Conservation (phyloP, 1,284 basidiomycete genomes). For the Sporisorium scitamineum region DNA sequence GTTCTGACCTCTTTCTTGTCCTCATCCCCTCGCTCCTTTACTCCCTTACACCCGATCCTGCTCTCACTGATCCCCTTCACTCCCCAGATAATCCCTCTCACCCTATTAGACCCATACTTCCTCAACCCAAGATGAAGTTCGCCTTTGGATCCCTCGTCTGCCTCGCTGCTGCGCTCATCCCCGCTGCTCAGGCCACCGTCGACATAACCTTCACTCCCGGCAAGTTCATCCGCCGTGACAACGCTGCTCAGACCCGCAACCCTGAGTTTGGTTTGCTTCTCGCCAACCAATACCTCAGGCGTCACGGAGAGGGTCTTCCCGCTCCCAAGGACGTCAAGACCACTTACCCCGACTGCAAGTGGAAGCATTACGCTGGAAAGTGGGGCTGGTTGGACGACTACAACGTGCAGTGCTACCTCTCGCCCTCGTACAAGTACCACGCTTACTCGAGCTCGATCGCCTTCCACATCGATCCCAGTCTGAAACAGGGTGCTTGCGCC, state of each 20-base stretch:
- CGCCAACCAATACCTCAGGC: slow-evolving; percentile 15
- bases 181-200: slow-evolving; percentile 22
- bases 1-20: not conserved
- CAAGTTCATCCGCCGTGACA: slow-evolving; percentile 31
- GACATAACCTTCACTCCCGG: slow-evolving; percentile 21
- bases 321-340: slow-evolving; percentile 19
- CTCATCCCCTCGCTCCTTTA: not conserved
- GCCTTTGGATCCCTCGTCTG: slow-evolving; percentile 25
- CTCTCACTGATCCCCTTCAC: not conserved
- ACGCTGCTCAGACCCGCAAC: not conserved
- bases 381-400: slow-evolving; percentile 35
- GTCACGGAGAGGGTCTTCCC: slow-evolving; percentile 16
- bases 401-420: slow-evolving; percentile 36
- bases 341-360: slow-evolving; percentile 26
- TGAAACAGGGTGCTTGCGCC: slow-evolving; percentile 19
- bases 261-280: slow-evolving; percentile 23
- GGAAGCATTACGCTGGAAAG: slow-evolving; percentile 8
- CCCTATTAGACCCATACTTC: not conserved
- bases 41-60: not conserved
- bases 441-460: slow-evolving; percentile 25
- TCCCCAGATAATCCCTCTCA: not conserved
- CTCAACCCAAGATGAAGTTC: slow-evolving; percentile 36
- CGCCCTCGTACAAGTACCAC: slow-evolving; percentile 39
- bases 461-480: slow-evolving; percentile 5
- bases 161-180: slow-evolving; percentile 36